Conservation (phyloP, 108 stramenopile species). For the Cyclotella kingstonii region DNA sequence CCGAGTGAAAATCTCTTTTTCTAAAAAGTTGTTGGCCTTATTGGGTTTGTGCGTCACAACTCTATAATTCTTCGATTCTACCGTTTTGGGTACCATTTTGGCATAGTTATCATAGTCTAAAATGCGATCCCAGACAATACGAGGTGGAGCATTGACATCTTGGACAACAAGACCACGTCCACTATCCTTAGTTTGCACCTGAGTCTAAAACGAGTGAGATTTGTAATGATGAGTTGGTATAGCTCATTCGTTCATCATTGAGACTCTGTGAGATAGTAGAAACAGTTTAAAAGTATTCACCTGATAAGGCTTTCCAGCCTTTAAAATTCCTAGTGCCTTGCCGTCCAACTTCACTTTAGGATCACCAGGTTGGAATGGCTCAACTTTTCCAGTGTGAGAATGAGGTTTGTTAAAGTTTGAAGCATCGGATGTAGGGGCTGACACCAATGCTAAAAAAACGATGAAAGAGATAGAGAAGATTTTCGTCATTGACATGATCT, state of each 20-base stretch:
- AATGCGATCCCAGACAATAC: conserved; percentile 57
- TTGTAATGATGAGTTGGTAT: neutral
- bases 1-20: conserved; percentile 48
- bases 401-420: conserved; percentile 55
- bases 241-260: too few species aligned
- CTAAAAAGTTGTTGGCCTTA: conserved; percentile 40
- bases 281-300: conserved; percentile 14
- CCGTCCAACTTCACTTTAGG: conserved; percentile 54
- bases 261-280: too few species aligned
- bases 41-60: conserved; percentile 33
- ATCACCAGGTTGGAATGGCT: conserved; percentile 55
- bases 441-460: neutral
- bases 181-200: conserved; percentile 43
- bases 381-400: conserved; percentile 47
- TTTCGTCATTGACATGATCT: neutral
- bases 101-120: conserved; percentile 56
- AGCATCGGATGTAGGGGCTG: conserved; percentile 15
- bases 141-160: conserved; percentile 55
- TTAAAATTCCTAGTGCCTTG: conserved; percentile 45
- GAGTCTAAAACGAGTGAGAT: conserved; percentile 28
- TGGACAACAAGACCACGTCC: conserved; percentile 63
- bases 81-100: conserved; percentile 51
- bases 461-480: neutral
- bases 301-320: conserved; percentile 54
- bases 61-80: conserved; percentile 52